Evolutionary conservation across 2,329 filamentous ascomycete genomes (phyloP).

Genomic region (Balansia obtecta): DNA sequence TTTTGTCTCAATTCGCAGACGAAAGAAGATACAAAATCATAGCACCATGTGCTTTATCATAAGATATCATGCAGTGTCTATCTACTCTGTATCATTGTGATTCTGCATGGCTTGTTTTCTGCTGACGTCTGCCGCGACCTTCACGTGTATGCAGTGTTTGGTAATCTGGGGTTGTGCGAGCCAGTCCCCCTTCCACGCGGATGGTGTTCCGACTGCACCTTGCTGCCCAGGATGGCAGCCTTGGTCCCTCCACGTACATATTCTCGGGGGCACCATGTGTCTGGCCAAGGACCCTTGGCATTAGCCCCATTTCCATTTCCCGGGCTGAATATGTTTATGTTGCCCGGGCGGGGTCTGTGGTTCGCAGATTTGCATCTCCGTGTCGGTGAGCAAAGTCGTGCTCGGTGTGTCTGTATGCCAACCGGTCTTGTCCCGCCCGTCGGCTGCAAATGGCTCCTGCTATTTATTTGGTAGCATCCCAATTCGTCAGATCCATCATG

Average conservation of each 20-base stretch:
- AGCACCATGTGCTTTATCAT: conserved; percentile 1
- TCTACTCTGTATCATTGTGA: no score
- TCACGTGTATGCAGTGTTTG: no score
- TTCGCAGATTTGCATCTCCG: background rate
- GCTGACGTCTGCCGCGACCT: background rate
- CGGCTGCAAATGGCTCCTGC: background rate
- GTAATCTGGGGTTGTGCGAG: no score
- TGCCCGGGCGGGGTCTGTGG: background rate
- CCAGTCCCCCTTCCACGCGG: no score
- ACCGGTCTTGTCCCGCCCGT: background rate
- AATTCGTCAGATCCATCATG: conserved; percentile 43
- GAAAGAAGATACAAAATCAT: background rate
- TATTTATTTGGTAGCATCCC: conserved; percentile 32
- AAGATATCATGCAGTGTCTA: background rate
- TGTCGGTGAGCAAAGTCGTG: background rate
- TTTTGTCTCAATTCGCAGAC: background rate
- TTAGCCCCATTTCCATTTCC: background rate
- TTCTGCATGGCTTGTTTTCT: background rate
- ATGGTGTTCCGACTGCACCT: no score
- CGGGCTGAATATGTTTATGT: background rate
- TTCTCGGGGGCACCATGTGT: no score
- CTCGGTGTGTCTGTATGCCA: no score
- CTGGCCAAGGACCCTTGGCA: no score
- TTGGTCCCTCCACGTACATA: no score
- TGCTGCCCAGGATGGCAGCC: no score